Conservation (phyloP, 345 rosid genomes). For the Pistacia vera region DNA sequence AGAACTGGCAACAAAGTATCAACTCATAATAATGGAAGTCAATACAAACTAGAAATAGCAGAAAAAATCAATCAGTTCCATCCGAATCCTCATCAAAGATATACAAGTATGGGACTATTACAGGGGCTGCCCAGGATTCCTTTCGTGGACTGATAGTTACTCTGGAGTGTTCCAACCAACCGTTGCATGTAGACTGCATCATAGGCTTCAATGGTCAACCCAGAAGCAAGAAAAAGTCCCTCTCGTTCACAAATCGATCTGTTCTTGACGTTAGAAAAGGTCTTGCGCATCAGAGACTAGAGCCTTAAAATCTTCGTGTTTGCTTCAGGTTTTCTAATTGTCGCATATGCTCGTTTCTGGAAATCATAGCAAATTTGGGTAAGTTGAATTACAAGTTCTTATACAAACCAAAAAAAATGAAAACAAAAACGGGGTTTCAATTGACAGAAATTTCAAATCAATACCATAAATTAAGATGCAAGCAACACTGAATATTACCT, state of each 20-base stretch:
- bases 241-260: constrained; percentile 58
- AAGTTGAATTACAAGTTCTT: not conserved
- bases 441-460: not conserved
- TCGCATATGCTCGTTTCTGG: constrained; percentile 39
- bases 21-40: not conserved
- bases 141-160: constrained; percentile 21
- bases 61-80: constrained; percentile 36
- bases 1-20: not conserved
- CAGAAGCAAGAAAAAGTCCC: constrained; percentile 76
- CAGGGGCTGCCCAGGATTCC: constrained; percentile 21
- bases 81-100: constrained; percentile 57
- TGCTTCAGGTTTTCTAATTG: constrained; percentile 37
- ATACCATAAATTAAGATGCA: not conserved
- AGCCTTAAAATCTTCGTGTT: constrained; percentile 55
- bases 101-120: constrained; percentile 42
- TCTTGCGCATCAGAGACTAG: constrained; percentile 54
- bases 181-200: constrained; percentile 60
- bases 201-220: constrained; percentile 68
- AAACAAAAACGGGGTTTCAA: not conserved
- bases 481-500: constrained; percentile 41
- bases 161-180: constrained; percentile 40
- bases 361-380: not conserved
- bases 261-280: constrained; percentile 68
- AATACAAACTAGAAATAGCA: not conserved
- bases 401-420: not conserved